phyloP scores from a whole-genome alignment of 768 basidiomycete species.

The Nevesoporus exiguus region DNA sequence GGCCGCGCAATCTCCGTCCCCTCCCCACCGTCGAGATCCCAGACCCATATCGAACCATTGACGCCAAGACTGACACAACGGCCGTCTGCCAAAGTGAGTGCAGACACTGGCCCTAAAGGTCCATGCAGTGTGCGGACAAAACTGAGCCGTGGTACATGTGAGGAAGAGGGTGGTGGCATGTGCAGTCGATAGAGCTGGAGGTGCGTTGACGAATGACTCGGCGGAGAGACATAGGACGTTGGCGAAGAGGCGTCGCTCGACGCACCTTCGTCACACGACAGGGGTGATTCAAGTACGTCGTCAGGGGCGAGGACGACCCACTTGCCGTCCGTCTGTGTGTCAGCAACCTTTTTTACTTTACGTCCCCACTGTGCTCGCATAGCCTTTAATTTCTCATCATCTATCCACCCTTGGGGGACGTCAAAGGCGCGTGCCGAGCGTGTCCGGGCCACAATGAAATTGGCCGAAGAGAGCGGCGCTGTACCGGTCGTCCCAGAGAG shows the following conservation, averaged over 20 bases:
- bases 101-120: conserved; percentile 60
- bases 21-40: conserved; percentile 69
- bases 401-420: conserved; percentile 68
- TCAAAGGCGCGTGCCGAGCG: conserved; percentile 70
- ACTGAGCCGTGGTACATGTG: conserved; percentile 58
- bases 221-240: conserved; percentile 29
- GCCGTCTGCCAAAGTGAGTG: conserved; percentile 75
- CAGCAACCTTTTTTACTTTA: conserved; percentile 66
- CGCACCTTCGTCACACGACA: conserved; percentile 10
- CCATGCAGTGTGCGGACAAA: conserved; percentile 74
- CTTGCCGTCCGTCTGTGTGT: conserved; percentile 80
- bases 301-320: conserved; percentile 77
- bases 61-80: conserved; percentile 72
- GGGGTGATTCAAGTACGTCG: conserved; percentile 27
- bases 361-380: conserved; percentile 79
- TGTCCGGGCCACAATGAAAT: conserved; percentile 51
- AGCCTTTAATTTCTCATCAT: conserved; percentile 54
- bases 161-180: conserved; percentile 49
- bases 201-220: conserved; percentile 46
- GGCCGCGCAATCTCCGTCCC: conserved; percentile 34
- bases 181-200: conserved; percentile 75
- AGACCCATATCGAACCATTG: conserved; percentile 79
- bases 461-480: conserved; percentile 20
- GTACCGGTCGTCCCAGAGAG: conserved; percentile 6
- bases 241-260: conserved; percentile 27